A percentile compares a stretch with the other conserved stretches of the same genome.
Evolutionary conservation across 192 early-diverging fungal genomes (phyloP).

Genomic region (Backusella australiensis): DNA sequence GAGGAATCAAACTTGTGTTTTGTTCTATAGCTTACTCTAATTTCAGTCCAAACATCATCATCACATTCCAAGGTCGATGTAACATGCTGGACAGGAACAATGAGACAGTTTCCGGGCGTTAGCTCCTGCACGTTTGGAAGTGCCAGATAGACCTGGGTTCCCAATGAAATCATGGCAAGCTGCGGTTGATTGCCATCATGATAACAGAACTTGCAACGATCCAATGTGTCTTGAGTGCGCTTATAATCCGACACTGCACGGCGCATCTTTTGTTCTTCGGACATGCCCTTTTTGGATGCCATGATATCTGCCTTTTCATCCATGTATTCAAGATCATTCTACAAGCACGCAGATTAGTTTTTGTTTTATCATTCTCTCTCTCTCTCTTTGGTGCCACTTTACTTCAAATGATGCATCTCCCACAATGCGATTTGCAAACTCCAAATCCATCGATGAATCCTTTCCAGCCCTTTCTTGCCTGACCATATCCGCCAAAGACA

Average conservation of each 20-base stretch:
- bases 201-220: slow-evolving; percentile 78
- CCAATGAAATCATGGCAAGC: slow-evolving; percentile 73
- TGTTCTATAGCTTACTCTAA: slow-evolving; percentile 51
- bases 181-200: slow-evolving; percentile 64
- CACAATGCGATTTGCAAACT: slow-evolving; percentile 70
- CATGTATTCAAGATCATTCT: slow-evolving; percentile 86
- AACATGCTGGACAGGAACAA: slow-evolving; percentile 88
- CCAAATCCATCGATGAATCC: slow-evolving; percentile 57
- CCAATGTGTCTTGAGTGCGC: slow-evolving; percentile 58
- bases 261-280: slow-evolving; percentile 63
- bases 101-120: slow-evolving; percentile 83
- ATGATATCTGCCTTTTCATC: slow-evolving; percentile 86
- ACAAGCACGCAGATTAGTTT: slow-evolving; percentile 10
- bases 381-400: slow-evolving; percentile 28
- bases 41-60: slow-evolving; percentile 93
- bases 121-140: slow-evolving; percentile 74
- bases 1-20: background rate
- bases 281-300: slow-evolving; percentile 56
- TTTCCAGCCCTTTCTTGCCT: slow-evolving; percentile 62
- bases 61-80: slow-evolving; percentile 81
- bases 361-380: slow-evolving; percentile 4
- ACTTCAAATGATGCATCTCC: slow-evolving; percentile 61
- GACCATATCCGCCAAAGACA: slow-evolving; percentile 64
- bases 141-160: slow-evolving; percentile 74
- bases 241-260: slow-evolving; percentile 71